phyloP scores from a whole-genome alignment of 148 eudicot genomes.

The Euryodendron excelsum region DNA sequence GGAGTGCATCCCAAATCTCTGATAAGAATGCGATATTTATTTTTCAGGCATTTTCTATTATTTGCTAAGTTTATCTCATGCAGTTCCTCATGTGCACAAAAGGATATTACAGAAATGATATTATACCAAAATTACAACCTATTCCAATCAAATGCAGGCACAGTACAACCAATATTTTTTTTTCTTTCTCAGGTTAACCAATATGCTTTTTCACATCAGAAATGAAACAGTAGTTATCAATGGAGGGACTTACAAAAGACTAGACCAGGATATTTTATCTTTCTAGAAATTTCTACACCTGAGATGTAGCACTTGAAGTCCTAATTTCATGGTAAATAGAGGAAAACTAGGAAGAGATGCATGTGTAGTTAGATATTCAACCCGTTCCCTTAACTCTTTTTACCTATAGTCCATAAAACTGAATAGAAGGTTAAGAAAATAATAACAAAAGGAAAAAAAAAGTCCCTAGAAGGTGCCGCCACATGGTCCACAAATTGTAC shows the following conservation, averaged over 20 bases:
- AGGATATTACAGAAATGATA: neutral
- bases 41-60: neutral
- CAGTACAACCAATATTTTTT: neutral
- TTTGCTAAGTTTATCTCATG: neutral
- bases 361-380: neutral
- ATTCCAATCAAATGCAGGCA: neutral
- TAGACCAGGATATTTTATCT: neutral
- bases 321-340: neutral
- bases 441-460: neutral
- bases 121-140: neutral
- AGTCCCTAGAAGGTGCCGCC: neutral
- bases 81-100: neutral
- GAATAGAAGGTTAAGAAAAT: neutral
- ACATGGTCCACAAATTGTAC: neutral
- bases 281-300: neutral
- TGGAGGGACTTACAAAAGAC: neutral
- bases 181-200: neutral
- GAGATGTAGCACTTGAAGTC: neutral
- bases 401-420: neutral
- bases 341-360: neutral
- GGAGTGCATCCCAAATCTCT: constrained; percentile 88
- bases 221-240: neutral
- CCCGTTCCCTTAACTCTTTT: neutral
- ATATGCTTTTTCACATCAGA: neutral
- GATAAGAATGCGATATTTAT: constrained; percentile 12